phyloP scores from a whole-genome alignment of 768 basidiomycete genomes.

The Tylopilus plumbeoviolaceoides region DNA sequence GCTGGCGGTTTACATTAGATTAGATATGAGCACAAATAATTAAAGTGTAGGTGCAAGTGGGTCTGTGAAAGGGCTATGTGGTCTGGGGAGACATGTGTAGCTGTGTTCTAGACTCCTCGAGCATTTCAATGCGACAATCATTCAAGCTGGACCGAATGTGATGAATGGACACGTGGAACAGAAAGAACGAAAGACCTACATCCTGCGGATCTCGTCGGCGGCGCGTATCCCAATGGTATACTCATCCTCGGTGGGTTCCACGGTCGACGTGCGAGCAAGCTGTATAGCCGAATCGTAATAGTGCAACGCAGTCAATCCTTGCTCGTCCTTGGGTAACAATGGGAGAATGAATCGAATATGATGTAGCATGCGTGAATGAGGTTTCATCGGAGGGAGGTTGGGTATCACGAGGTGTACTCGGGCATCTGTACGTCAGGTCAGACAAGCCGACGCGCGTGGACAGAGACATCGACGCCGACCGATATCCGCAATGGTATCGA shows the following conservation, averaged over 20 bases:
- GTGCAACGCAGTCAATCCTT: conserved; percentile 65
- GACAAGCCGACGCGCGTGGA: background rate
- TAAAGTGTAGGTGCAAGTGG: background rate
- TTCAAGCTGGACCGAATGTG: conserved; percentile 40
- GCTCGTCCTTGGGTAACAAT: conserved; percentile 53
- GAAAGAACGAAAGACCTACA: conserved; percentile 34
- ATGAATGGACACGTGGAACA: background rate
- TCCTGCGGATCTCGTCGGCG: conserved; percentile 54
- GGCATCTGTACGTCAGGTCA: conserved; percentile 42
- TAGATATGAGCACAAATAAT: conserved; percentile 16
- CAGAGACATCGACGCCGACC: conserved; percentile 42
- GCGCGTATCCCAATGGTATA: conserved; percentile 61
- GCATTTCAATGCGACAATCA: conserved; percentile 63
- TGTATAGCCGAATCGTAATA: conserved; percentile 78
- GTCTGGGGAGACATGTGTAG: conserved; percentile 25
- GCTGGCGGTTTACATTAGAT: conserved; percentile 43
- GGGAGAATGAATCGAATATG: conserved; percentile 77
- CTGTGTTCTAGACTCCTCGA: conserved; percentile 50
- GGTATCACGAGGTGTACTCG: conserved; percentile 73
- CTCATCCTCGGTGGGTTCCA: conserved; percentile 64
- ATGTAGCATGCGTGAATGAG: conserved; percentile 72
- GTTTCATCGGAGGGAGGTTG: conserved; percentile 62
- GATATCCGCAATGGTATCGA: conserved; percentile 66
- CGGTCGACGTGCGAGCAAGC: conserved; percentile 55
- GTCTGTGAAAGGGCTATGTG: background rate